Base-by-base conservation (phyloP, 257 asterid species). In the Jacaranda copaia region DNA sequence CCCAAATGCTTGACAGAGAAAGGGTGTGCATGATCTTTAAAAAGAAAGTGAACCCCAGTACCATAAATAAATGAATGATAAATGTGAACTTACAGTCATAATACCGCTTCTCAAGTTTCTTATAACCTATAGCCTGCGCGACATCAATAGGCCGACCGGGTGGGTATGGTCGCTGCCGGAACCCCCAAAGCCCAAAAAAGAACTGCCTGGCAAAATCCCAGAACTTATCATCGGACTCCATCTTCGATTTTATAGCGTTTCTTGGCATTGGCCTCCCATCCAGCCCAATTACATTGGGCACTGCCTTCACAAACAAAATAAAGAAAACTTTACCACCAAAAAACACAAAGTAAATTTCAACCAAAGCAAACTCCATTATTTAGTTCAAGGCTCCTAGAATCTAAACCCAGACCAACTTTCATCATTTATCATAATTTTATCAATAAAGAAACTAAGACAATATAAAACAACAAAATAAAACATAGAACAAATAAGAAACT, bases 251-350 rank as follows among this genome's bases (percentile, higher is more conserved):
- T 80, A 96, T 93, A 62, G 98, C 88, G 83, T 93, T 93, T 88
- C 98, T 90, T 0, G 99, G 99, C 96, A 93, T 91, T 71, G 98
- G 98, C 88, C 98, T 89, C 72, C 99, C 98, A 70, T 96, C 99
- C 80, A 91, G 84, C 77, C 99, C 99, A 75, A 81, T 82, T 82
- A 96, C 94, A 88, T 96, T 71, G 6, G 99, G 99, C 80, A 93
- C 85, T 77, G 91, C 90, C 99, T 94, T 85, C 89, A 89, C 78
- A 77, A 81, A 81, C 76, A 74, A 71, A 75, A 84, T 51, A 51
- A 55, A 60, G 46, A 59, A 57, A 68, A 73, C 6, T 25, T 76
- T 46, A 79, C 56, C 75, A 76, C 16, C 5, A 14, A 45, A 52
- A 69, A 40, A 49, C 20, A 73, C 40, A 36, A 16, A 42, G 46